phyloP scores from a whole-genome alignment of 805 yeast genomes.

The Clavispora phyllophila region DNA sequence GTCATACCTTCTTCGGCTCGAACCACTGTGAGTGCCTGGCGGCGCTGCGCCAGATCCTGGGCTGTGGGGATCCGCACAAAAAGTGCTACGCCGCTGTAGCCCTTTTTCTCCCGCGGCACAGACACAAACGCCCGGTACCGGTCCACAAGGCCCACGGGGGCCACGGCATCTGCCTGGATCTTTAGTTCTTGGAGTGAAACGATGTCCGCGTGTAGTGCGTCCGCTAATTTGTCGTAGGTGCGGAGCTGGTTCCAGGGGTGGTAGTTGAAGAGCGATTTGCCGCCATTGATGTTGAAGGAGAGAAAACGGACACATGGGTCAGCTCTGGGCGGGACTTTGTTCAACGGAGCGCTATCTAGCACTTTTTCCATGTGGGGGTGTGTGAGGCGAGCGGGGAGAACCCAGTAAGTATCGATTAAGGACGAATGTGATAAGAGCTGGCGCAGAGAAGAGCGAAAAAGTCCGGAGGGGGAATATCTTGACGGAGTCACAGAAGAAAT shows the following conservation, averaged over 20 bases:
- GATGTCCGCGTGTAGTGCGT: constrained; percentile 61
- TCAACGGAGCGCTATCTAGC: constrained; percentile 5
- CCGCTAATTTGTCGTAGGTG: constrained; percentile 42
- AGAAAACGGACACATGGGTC: constrained; percentile 39
- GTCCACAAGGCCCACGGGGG: constrained; percentile 43
- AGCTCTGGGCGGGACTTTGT: constrained; percentile 7
- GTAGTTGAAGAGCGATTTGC: constrained; percentile 73
- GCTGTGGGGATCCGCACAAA: constrained; percentile 54
- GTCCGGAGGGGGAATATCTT: too few species aligned
- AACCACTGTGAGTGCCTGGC: constrained; percentile 44
- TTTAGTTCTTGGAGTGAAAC: constrained; percentile 87
- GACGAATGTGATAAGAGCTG: too few species aligned
- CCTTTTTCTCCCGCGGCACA: constrained; percentile 63
- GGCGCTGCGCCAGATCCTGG: constrained; percentile 34
- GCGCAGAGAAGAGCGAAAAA: too few species aligned
- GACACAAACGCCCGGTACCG: constrained; percentile 65
- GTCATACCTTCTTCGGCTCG: constrained; percentile 92
- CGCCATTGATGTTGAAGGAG: constrained; percentile 82
- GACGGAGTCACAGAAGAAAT: too few species aligned
- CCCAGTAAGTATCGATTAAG: too few species aligned
- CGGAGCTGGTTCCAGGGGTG: constrained; percentile 69
- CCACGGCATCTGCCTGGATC: constrained; percentile 28
- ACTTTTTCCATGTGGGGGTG: not conserved
- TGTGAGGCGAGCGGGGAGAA: too few species aligned
- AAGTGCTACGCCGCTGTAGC: constrained; percentile 90